Evolutionary conservation across 306 rosid species (phyloP).

Genomic region (Cucurbita maxima): DNA sequence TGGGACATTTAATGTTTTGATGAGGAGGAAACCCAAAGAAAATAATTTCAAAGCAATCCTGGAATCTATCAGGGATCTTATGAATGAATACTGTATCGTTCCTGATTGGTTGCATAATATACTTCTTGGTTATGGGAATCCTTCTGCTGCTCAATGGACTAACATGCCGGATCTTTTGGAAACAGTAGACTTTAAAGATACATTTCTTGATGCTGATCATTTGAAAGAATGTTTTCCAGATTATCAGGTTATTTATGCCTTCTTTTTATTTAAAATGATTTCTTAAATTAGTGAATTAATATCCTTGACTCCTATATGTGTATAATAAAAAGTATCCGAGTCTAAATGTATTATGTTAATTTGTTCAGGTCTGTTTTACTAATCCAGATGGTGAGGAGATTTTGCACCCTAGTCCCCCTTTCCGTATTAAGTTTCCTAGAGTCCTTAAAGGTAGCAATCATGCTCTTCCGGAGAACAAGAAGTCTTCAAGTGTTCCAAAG

Average conservation of each 20-base stretch:
- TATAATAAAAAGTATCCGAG: not conserved
- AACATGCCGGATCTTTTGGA: slow-evolving; percentile 89
- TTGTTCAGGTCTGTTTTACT: slow-evolving; percentile 48
- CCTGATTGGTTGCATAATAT: slow-evolving; percentile 90
- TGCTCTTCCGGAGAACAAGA: slow-evolving; percentile 36
- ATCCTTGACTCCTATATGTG: not conserved
- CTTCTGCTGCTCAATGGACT: slow-evolving; percentile 96
- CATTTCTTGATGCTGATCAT: slow-evolving; percentile 76
- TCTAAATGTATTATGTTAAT: slow-evolving; percentile 12
- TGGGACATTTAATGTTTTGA: slow-evolving; percentile 74
- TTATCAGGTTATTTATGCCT: slow-evolving; percentile 43
- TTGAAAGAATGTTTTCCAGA: slow-evolving; percentile 56
- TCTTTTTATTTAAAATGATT: slow-evolving; percentile 1
- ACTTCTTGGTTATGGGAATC: slow-evolving; percentile 90
- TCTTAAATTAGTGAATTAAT: not conserved
- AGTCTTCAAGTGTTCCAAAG: slow-evolving; percentile 25
- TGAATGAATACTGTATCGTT: slow-evolving; percentile 95
- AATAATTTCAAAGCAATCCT: slow-evolving; percentile 95
- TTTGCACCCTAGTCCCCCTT: slow-evolving; percentile 67
- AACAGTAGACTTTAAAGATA: slow-evolving; percentile 88
- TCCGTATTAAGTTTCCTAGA: slow-evolving; percentile 66
- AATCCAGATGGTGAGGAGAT: slow-evolving; percentile 44
- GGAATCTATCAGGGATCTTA: slow-evolving; percentile 88
- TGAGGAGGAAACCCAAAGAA: slow-evolving; percentile 98
- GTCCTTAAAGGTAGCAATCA: slow-evolving; percentile 33